Conservation (phyloP, 495 filamentous ascomycete species). For the Annulohypoxylon moriforme region DNA sequence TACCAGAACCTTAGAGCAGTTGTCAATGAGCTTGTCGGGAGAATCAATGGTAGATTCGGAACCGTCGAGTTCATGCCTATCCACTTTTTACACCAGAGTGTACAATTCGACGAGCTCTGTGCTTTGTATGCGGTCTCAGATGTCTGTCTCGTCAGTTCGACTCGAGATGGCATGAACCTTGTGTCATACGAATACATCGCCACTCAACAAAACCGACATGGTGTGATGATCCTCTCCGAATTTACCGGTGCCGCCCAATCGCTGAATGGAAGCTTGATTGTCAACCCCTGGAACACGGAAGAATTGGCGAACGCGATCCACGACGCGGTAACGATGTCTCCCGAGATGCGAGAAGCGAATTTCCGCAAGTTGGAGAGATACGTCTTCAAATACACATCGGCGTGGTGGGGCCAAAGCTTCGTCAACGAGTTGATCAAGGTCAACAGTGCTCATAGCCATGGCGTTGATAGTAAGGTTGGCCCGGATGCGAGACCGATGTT, state of each 20-base stretch:
- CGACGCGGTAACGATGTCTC: slow-evolving; percentile 83
- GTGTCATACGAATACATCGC: slow-evolving; percentile 97
- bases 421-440: slow-evolving; percentile 81
- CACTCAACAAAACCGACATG: slow-evolving; percentile 82
- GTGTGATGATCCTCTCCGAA: slow-evolving; percentile 91
- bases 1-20: slow-evolving; percentile 92
- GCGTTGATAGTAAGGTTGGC: slow-evolving; percentile 42
- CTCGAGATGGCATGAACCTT: slow-evolving; percentile 96
- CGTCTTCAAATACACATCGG: slow-evolving; percentile 91
- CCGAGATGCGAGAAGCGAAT: slow-evolving; percentile 84
- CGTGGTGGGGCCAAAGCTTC: slow-evolving; percentile 98
- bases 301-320: slow-evolving; percentile 88
- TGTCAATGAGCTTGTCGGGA: slow-evolving; percentile 89
- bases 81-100: slow-evolving; percentile 92
- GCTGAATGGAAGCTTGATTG: slow-evolving; percentile 84
- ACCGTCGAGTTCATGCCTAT: slow-evolving; percentile 94
- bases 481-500: slow-evolving; percentile 36
- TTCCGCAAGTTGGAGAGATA: slow-evolving; percentile 85
- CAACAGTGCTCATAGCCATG: slow-evolving; percentile 44
- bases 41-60: slow-evolving; percentile 93
- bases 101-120: slow-evolving; percentile 89
- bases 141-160: slow-evolving; percentile 89
- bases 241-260: slow-evolving; percentile 91
- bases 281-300: slow-evolving; percentile 93
- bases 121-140: slow-evolving; percentile 92